phyloP scores from a whole-genome alignment of 1,284 basidiomycete species.

The Gastroboletus turbinatus region DNA sequence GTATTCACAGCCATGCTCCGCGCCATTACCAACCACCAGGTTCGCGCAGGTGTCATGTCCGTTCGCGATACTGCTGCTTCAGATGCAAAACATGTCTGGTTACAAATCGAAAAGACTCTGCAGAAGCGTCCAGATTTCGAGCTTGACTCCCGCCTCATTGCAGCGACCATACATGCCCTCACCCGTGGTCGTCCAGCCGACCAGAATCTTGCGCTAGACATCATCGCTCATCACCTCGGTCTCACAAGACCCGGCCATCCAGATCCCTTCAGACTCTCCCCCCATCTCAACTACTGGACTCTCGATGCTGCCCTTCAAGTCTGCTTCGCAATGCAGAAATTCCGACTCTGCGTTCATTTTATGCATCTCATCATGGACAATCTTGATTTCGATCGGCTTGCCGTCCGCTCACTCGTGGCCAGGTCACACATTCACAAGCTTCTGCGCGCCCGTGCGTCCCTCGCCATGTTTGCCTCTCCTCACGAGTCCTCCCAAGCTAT shows the following conservation, averaged over 20 bases:
- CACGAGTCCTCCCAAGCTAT: slow-evolving; percentile 43
- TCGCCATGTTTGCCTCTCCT: slow-evolving; percentile 38
- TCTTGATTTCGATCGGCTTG: slow-evolving; percentile 31
- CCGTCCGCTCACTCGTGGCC: slow-evolving; percentile 45
- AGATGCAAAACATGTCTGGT: slow-evolving; percentile 70
- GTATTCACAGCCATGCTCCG: slow-evolving; percentile 64
- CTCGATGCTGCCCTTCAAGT: slow-evolving; percentile 55
- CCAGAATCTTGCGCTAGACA: slow-evolving; percentile 59
- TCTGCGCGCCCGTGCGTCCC: slow-evolving; percentile 49
- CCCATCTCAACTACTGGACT: slow-evolving; percentile 45
- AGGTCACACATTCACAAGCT: slow-evolving; percentile 57
- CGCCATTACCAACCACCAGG: slow-evolving; percentile 40
- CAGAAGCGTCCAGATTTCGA: slow-evolving; percentile 43
- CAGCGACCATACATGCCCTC: slow-evolving; percentile 51
- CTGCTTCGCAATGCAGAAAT: slow-evolving; percentile 50
- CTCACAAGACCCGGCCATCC: slow-evolving; percentile 49
- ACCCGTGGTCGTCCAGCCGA: slow-evolving; percentile 54
- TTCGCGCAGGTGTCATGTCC: slow-evolving; percentile 18
- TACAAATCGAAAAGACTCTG: slow-evolving; percentile 51
- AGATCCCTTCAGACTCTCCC: slow-evolving; percentile 34
- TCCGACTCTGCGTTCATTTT: slow-evolving; percentile 52
- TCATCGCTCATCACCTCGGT: slow-evolving; percentile 62
- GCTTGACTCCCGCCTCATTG: slow-evolving; percentile 53
- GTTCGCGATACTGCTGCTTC: slow-evolving; percentile 32
- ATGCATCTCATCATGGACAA: slow-evolving; percentile 52